Base-by-base conservation (phyloP, 106 monocot genomes). In the Alisma plantagoaquatica region DNA sequence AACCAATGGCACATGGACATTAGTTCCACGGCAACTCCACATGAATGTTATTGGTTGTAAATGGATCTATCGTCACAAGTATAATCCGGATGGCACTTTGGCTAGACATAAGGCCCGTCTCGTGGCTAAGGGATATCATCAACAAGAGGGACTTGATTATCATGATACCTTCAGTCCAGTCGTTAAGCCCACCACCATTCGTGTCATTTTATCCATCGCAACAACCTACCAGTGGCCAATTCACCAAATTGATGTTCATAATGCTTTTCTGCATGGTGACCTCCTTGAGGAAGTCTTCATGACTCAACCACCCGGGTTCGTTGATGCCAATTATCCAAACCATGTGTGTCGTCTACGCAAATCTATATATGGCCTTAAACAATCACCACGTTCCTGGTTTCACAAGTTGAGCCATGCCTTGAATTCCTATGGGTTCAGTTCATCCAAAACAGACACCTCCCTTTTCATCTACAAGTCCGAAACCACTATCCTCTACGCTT, bases 181-280 rank as follows among this genome's bases (percentile, higher is more conserved):
- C 11, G n/a, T 29, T 6, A 27, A 29, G 31, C 26, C 0, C 17
- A n/a, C 31, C 2, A 29, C 28, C 2, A 53, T 53, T 4, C 10
- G 52, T 3, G 2, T 53, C 3, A 6, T 53, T 29, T 24, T 53
- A 27, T 7, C 28, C n/a, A 10, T 29, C 5, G 28, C 52, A 23
- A 4, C 18, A 10, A 29, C 5, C 3, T 23, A 9, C 8, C 16
- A 18, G 29, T 53, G 52, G 3, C 28, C 4, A 14, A 3, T 53
- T 8, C 10, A 29, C 11, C 52, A 53, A 29, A 2, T 53, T 8
- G 52, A 53, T 29, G 29, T 53, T 16, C 12, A 11, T 4, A 53
- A 53, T 29, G 3, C 52, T 15, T 53, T 29, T 29, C 31, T 53
- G 16, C 52, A 53, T 53, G 52, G 52, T 16, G 10, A 0, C 28